Conservation (phyloP, 345 rosid species). For the Reutealis trisperma region DNA sequence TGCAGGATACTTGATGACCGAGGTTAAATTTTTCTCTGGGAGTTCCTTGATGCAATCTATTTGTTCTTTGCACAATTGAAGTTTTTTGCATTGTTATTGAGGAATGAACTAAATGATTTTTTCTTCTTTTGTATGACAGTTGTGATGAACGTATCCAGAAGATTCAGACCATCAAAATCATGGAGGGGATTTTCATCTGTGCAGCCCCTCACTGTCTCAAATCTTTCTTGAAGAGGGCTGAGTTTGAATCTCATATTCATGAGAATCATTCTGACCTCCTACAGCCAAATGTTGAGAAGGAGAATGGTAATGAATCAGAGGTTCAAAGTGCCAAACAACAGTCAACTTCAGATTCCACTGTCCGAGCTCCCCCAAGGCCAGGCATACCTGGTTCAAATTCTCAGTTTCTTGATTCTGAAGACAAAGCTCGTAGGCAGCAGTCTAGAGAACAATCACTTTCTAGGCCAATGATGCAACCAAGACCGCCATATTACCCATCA, state of each 20-base stretch:
- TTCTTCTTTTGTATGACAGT: slow-evolving; percentile 40
- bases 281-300: slow-evolving; percentile 67
- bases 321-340: slow-evolving; percentile 68
- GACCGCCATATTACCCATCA: slow-evolving; percentile 46
- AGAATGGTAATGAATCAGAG: slow-evolving; percentile 72
- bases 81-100: neutral
- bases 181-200: slow-evolving; percentile 97
- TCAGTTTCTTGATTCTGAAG: slow-evolving; percentile 61
- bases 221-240: slow-evolving; percentile 77
- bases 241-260: slow-evolving; percentile 80
- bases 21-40: neutral
- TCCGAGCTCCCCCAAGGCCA: slow-evolving; percentile 60
- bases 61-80: neutral
- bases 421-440: slow-evolving; percentile 51
- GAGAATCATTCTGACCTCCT: slow-evolving; percentile 63
- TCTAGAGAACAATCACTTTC: slow-evolving; percentile 55
- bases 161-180: slow-evolving; percentile 93
- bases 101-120: slow-evolving; percentile 4
- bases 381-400: slow-evolving; percentile 50
- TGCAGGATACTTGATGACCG: neutral
- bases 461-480: slow-evolving; percentile 55
- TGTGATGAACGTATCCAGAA: slow-evolving; percentile 96
- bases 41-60: neutral
- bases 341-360: slow-evolving; percentile 65
- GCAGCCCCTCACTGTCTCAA: slow-evolving; percentile 98